A percentile compares a stretch with the other conserved stretches of the same genome.
phyloP scores from a whole-genome alignment of 495 filamentous ascomycete species.

The Neurospora sp. region DNA sequence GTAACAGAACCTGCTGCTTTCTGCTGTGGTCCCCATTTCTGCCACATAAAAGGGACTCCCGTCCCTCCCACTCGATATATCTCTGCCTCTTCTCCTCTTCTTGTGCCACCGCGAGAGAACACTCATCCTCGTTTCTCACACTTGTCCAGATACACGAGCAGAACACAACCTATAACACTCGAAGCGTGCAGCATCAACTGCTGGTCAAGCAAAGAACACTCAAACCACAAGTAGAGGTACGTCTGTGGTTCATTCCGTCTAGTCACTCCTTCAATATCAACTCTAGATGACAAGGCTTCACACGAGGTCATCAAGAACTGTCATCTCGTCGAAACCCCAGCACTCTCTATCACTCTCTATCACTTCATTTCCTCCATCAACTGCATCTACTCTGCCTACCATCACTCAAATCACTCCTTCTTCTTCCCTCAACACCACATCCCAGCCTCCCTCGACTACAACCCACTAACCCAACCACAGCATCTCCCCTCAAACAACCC shows the following conservation, averaged over 20 bases:
- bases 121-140: neutral
- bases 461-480: neutral
- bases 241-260: neutral
- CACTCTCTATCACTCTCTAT: neutral
- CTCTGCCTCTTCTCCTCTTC: conserved; percentile 5
- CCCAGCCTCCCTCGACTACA: neutral
- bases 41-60: conserved; percentile 13
- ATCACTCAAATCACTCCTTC: neutral
- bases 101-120: conserved; percentile 1
- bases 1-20: neutral
- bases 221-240: neutral
- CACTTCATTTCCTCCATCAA: neutral
- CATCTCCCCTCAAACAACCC: neutral
- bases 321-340: neutral
- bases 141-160: neutral
- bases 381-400: neutral
- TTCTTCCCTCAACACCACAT: neutral
- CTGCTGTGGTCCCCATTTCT: neutral
- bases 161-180: neutral
- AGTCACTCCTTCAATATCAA: neutral
- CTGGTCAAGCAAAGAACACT: neutral
- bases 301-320: neutral
- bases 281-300: neutral
- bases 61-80: conserved; percentile 4
- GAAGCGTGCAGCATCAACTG: neutral